Conservation (phyloP, 768 basidiomycete species). For the Boletus bicolor region DNA sequence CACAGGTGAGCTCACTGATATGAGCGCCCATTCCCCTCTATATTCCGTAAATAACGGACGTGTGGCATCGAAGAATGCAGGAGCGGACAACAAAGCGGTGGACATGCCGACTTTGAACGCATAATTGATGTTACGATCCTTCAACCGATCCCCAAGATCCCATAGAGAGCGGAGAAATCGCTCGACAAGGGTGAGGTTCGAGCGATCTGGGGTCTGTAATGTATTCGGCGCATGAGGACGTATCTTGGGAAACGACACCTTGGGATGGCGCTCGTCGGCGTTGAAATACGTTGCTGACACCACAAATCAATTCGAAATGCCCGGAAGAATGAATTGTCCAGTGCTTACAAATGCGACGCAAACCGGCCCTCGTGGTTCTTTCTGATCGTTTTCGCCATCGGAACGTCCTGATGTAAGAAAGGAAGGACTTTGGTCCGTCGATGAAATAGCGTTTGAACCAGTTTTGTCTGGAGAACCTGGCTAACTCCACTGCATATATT, state of each 20-base stretch:
- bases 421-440: constrained; percentile 20
- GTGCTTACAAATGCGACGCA: constrained; percentile 44
- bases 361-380: constrained; percentile 18
- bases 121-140: constrained; percentile 78
- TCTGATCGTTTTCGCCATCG: constrained; percentile 10
- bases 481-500: constrained; percentile 67
- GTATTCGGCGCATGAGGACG: constrained; percentile 83
- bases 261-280: constrained; percentile 43
- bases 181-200: constrained; percentile 57
- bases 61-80: constrained; percentile 82
- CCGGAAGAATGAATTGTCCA: neutral
- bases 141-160: constrained; percentile 61
- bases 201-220: constrained; percentile 68
- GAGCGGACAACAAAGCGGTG: constrained; percentile 76
- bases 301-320: constrained; percentile 7
- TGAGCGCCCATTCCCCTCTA: constrained; percentile 93
- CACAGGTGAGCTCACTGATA: constrained; percentile 58
- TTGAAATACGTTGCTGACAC: constrained; percentile 51
- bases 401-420: constrained; percentile 22
- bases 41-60: constrained; percentile 77
- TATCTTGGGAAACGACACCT: constrained; percentile 76
- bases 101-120: constrained; percentile 86
- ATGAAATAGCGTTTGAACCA: constrained; percentile 41
- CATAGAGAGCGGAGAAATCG: constrained; percentile 69
- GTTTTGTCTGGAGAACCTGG: constrained; percentile 32